Base-by-base conservation (phyloP, 208 protist genomes). In the Phytomonas francai region DNA sequence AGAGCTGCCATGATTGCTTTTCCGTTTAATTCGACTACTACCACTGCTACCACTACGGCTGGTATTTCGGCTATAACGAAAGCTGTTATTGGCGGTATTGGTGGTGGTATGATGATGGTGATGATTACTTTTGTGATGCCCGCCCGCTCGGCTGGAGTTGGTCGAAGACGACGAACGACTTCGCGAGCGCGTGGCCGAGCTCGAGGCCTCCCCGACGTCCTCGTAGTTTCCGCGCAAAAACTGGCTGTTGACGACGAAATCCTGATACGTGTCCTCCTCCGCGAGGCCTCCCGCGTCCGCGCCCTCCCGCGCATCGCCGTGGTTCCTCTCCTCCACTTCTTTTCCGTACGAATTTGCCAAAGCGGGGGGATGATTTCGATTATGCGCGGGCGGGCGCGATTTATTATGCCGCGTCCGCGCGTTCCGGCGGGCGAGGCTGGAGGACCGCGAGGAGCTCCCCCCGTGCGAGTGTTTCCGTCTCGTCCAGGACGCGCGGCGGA, bases 181-280 rank as follows among this genome's bases (percentile, higher is more conserved):
- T 64, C 67, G 67, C 61, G 31, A 67, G 34, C 51, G 70, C 56
- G 65, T 77, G 28, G 71, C 68, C 59, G 74, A 75, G 56, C 73
- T 69, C 1, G 74, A 67, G 30, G 72, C 60, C 54, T 73, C 67
- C 25, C 71, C 62, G 42, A 65, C 70, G 65, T 88, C 83, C 0
- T 67, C 74, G 72, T 85, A 84, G 74, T 85, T 80, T 33, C 77
- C 83, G 49, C 65, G 51, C 51, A 88, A 67, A 69, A 81, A 88
- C 36, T 69, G 66, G 59, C 57, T 70, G 70, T 88, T 88, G 22
- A 84, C 79, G 32, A 88, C 82, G 67, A 88, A 88, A 61, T 84
- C 79, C 59, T 88, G 75, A 54, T 88, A 88, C 34, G 71, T 70
- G 0, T 80, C 71, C 5, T 70, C 73, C 5, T 51, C 70, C 11